These are phyloP conservation scores for Rutstroemia sp. DNA, from an alignment of 2,329 filamentous ascomycete species.

Conservation along the genomic window DNA sequence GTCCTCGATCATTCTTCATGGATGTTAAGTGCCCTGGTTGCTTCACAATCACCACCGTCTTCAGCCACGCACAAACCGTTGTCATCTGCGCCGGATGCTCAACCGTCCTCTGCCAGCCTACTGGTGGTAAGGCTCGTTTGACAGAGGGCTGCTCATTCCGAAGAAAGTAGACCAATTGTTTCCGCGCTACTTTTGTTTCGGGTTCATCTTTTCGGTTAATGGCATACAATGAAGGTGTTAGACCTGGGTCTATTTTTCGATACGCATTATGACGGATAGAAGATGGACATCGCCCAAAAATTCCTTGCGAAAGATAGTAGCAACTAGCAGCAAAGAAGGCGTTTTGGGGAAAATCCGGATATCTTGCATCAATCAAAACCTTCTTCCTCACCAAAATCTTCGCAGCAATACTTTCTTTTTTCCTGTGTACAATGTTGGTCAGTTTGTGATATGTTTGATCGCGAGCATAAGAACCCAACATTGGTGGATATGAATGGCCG, in stretches of 20 bases:
- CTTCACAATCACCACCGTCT: constrained; percentile 99
- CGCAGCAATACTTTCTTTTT: constrained; percentile 35
- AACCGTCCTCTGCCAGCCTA: constrained; percentile 98
- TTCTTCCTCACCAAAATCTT: constrained; percentile 6
- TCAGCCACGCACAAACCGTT: constrained; percentile 99
- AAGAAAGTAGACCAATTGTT: constrained; percentile 79
- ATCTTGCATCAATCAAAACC: constrained; percentile 58
- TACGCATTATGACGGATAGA: constrained; percentile 59
- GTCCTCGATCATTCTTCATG: constrained; percentile 99
- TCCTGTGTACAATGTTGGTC: constrained; percentile 27
- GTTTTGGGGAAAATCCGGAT: constrained; percentile 69
- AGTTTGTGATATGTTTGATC: constrained; percentile 25
- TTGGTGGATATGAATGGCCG: constrained; percentile 34
- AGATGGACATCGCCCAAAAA: constrained; percentile 52
- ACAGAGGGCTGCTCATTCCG: constrained; percentile 99
- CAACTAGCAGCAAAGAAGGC: constrained; percentile 43
- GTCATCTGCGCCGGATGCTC: constrained; percentile 99
- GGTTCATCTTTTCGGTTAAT: constrained; percentile 23
- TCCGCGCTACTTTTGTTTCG: constrained; percentile 33
- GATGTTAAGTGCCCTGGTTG: constrained; percentile 99
- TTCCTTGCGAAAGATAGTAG: constrained; percentile 35
- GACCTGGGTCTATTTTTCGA: constrained; percentile 17
- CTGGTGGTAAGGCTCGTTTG: constrained; percentile 96
- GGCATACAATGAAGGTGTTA: constrained; percentile 24
- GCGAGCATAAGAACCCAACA: constrained; percentile 35